phyloP scores from a whole-genome alignment of 2,329 filamentous ascomycete genomes.

The Monosporascus ibericus region DNA sequence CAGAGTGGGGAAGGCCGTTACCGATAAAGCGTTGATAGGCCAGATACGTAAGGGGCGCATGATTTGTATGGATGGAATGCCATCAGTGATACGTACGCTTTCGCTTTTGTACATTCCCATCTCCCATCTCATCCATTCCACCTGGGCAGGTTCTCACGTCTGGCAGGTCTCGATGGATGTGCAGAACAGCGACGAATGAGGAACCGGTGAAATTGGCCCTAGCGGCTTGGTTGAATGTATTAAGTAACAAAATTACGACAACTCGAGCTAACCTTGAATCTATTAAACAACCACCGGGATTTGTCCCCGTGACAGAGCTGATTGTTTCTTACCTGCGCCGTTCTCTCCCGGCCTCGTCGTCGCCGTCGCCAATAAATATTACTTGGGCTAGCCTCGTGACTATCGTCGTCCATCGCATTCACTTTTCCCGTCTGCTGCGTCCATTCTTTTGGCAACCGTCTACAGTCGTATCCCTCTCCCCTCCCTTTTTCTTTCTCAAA shows the following conservation, averaged over 20 bases:
- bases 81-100: not conserved
- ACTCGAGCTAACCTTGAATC: not conserved
- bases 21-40: too few species aligned
- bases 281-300: not conserved
- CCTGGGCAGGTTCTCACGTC: not conserved
- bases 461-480: not conserved
- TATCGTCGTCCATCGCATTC: not conserved
- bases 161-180: too few species aligned
- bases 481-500: not conserved
- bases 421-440: not conserved
- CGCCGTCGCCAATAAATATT: not conserved
- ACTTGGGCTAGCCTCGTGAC: not conserved
- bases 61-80: not conserved
- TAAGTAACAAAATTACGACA: not conserved
- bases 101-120: not conserved
- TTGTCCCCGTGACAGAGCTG: not conserved
- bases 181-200: not conserved
- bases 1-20: too few species aligned
- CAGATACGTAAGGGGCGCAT: not conserved
- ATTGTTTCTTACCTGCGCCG: not conserved
- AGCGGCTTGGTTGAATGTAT: not conserved
- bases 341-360: not conserved
- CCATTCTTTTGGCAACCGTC: not conserved
- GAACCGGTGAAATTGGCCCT: not conserved
- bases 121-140: not conserved